Percentiles rank a stretch among this genome's conserved stretches.
phyloP scores from a whole-genome alignment of 2,329 filamentous ascomycete genomes.

The Stylonectria norvegica region DNA sequence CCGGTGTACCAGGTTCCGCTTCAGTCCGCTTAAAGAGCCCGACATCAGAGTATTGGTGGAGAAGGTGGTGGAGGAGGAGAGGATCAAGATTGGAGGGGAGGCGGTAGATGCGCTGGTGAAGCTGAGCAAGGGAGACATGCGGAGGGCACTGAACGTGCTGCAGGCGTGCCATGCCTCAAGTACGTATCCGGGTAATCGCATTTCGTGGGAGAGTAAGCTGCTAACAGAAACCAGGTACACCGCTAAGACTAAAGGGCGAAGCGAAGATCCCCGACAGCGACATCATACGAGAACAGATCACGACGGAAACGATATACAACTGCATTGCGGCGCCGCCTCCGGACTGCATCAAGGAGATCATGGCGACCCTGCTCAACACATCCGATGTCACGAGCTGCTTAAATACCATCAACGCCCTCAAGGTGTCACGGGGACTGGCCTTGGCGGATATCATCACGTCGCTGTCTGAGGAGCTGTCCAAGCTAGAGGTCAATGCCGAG shows the following conservation, averaged over 20 bases:
- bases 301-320: constrained; percentile 93
- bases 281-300: constrained; percentile 71
- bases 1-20: constrained; percentile 89
- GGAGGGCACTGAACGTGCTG: constrained; percentile 87
- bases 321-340: constrained; percentile 96
- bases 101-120: constrained; percentile 80
- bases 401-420: constrained; percentile 82
- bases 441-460: constrained; percentile 91
- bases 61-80: constrained; percentile 83
- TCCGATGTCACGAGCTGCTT: constrained; percentile 87
- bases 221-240: constrained; percentile 52
- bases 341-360: constrained; percentile 78
- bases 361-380: constrained; percentile 77
- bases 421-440: constrained; percentile 79
- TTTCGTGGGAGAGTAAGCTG: background rate
- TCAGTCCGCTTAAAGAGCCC: constrained; percentile 84
- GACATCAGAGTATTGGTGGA: constrained; percentile 87
- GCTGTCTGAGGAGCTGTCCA: constrained; percentile 75
- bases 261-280: constrained; percentile 60
- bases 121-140: constrained; percentile 94
- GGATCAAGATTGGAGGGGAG: constrained; percentile 75
- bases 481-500: constrained; percentile 78
- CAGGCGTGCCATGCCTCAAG: constrained; percentile 96
- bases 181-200: constrained; percentile 38
- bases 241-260: constrained; percentile 57